These are phyloP conservation scores for Solanum phureja DNA, from an alignment of 257 asterid genomes.

Conservation along the genomic window DNA sequence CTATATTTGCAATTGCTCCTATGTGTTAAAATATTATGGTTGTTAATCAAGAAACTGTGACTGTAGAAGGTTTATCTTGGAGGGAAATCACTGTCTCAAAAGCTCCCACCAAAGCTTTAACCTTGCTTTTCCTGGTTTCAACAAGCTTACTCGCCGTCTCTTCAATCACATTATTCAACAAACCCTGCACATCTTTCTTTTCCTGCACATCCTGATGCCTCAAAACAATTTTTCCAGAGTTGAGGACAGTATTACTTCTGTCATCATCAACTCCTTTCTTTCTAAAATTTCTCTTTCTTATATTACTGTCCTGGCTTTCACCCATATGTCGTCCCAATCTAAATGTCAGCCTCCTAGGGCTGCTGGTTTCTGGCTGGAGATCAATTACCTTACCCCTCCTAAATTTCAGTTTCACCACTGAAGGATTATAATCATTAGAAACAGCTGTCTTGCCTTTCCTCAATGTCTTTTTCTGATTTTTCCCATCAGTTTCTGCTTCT, in stretches of 20 bases:
- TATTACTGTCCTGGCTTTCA: conserved; percentile 22
- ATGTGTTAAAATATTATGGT: not conserved
- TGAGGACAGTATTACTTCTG: conserved; percentile 1
- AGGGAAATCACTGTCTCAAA: conserved; percentile 81
- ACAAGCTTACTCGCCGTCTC: conserved; percentile 88
- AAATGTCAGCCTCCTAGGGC: conserved; percentile 54
- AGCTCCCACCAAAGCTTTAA: conserved; percentile 90
- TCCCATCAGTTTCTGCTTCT: conserved; percentile 18
- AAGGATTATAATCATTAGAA: conserved; percentile 24
- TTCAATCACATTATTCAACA: conserved; percentile 66
- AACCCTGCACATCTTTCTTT: conserved; percentile 67
- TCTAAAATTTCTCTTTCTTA: conserved; percentile 26
- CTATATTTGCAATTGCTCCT: not conserved
- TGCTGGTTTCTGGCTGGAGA: conserved; percentile 37
- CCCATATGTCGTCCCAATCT: conserved; percentile 31
- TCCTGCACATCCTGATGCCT: conserved; percentile 60
- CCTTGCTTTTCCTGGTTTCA: conserved; percentile 76
- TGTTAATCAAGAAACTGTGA: conserved; percentile 20
- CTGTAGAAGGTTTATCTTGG: conserved; percentile 51
- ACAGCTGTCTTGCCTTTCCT: conserved; percentile 20
- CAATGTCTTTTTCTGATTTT: conserved; percentile 11
- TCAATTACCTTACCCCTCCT: conserved; percentile 66
- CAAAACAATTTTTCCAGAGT: conserved; percentile 36
- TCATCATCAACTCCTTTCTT: conserved; percentile 23
- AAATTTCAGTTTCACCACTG: conserved; percentile 51